Conservation (phyloP, 2,329 filamentous ascomycete species). For the Conoideocrella luteorostrata region DNA sequence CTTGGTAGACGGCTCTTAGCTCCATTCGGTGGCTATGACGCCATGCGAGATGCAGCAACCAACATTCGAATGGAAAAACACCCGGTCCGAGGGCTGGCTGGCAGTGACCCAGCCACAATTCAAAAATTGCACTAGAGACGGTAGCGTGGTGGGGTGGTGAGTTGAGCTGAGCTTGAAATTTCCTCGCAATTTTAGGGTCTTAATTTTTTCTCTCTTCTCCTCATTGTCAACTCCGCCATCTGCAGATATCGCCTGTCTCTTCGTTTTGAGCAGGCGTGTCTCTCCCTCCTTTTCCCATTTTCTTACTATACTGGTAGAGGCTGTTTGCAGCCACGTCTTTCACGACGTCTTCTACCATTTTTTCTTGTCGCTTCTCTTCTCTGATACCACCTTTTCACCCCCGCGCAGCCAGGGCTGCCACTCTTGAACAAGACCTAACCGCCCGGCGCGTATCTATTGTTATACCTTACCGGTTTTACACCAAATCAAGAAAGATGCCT, state of each 20-base stretch:
- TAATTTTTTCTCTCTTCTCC: conserved; percentile 15
- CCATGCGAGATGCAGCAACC: too few relatives aligned
- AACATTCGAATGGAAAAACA: conserved; percentile 12
- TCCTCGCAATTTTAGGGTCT: conserved; percentile 17
- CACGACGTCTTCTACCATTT: conserved; percentile 36
- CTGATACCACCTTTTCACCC: conserved; percentile 39
- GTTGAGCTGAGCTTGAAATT: conserved; percentile 23
- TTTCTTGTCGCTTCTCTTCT: conserved; percentile 47
- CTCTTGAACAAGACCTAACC: conserved; percentile 43
- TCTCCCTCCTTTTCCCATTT: conserved; percentile 5
- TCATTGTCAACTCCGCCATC: conserved; percentile 1
- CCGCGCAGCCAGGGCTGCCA: conserved; percentile 63
- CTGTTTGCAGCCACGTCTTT: conserved; percentile 35
- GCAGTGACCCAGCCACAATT: conserved; percentile 2
- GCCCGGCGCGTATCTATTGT: conserved; percentile 46
- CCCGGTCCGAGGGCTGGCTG: conserved; percentile 3
- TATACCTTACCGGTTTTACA: conserved; percentile 49
- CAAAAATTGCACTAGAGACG: background rate
- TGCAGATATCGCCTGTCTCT: conserved; percentile 11
- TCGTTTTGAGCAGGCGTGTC: conserved; percentile 19
- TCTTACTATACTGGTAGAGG: conserved; percentile 22
- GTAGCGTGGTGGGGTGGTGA: conserved; percentile 14
- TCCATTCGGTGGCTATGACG: too few relatives aligned
- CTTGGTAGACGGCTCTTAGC: too few relatives aligned
- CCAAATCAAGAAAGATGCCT: conserved; percentile 71